phyloP scores from a whole-genome alignment of 352 stramenopile genomes.

The Phytophthora citricola region DNA sequence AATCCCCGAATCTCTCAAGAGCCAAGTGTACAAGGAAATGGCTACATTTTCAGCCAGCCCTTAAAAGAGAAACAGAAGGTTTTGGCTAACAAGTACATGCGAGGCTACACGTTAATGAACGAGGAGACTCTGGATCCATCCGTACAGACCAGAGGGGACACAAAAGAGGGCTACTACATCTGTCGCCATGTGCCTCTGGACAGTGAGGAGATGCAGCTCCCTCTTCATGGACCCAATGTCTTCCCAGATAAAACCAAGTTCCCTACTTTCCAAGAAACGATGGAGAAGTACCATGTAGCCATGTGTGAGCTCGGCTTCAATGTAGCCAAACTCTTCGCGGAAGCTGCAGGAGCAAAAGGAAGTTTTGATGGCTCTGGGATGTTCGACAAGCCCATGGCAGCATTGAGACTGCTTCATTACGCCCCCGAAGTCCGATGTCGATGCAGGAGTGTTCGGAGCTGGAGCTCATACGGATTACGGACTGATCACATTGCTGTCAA shows the following conservation, averaged over 20 bases:
- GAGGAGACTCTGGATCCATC: constrained; percentile 75
- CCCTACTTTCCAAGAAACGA: constrained; percentile 58
- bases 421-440: constrained; percentile 64
- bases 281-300: constrained; percentile 53
- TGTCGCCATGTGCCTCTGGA: constrained; percentile 63
- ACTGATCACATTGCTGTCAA: constrained; percentile 73
- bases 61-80: constrained; percentile 62
- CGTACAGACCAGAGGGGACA: constrained; percentile 67
- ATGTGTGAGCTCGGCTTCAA: constrained; percentile 61
- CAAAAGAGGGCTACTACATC: constrained; percentile 84
- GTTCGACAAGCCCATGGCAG: constrained; percentile 85
- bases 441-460: constrained; percentile 69
- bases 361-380: constrained; percentile 57
- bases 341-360: constrained; percentile 55
- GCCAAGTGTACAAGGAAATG: constrained; percentile 70
- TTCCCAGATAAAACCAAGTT: constrained; percentile 54
- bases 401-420: constrained; percentile 83
- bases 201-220: constrained; percentile 66
- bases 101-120: constrained; percentile 76
- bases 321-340: constrained; percentile 65
- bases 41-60: constrained; percentile 59
- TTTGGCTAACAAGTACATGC: constrained; percentile 74
- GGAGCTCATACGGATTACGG: constrained; percentile 84
- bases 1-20: constrained; percentile 41
- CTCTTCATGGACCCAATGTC: constrained; percentile 70